Evolutionary conservation across 2,329 filamentous ascomycete species (phyloP), one percentile per base, ranked within the genome.

Genomic region (Tolypocladium sp.): DNA sequence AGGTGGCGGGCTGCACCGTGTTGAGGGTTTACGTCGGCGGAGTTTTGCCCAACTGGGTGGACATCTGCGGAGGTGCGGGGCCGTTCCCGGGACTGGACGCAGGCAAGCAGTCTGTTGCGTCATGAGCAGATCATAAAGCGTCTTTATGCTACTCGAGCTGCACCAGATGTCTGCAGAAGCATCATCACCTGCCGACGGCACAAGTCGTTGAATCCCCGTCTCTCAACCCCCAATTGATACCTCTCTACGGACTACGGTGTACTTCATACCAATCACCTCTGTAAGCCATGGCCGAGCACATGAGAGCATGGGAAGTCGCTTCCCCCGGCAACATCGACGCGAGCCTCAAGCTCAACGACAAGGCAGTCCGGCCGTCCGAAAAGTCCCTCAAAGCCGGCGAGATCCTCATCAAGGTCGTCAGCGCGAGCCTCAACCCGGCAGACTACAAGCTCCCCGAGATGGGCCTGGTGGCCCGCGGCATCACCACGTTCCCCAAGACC

Each of bases 371-470:
- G 22, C 61, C 61, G 56, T 61, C 58, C 1, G 58, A 3, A 42
- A 56, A 30, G 44, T 60, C 17, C 52, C 68, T 42, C 60, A 60
- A 74, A 42, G 42, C 61, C 3, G 68, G 70, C 55, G 64, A 76
- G 46, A 68, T 79, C 56, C 71, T 81, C 51, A 69, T 82, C 56
- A 68, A 73, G 57, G 77, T 82, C 58, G 65, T 71, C 58, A 71
- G 74, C 63, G 72, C 75, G 1, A 69, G 73, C 6, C 67, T 80
- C 40, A 82, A 83, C 65, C 80, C 79, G 0, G 74, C 76, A 59
- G 80, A 82, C 68, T 76, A 76, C 74, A 82, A 82, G 61, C 54
- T 79, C 5, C 65, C 71, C n/a, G 75, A 78, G 56, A 58, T 77
- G 4, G 73, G 73, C 12, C 3, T 78, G 46, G 63, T 75, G 40